These are phyloP conservation scores for Spergularia azorica DNA, from an alignment of 179 eudicot genomes.

Conservation along the genomic window DNA sequence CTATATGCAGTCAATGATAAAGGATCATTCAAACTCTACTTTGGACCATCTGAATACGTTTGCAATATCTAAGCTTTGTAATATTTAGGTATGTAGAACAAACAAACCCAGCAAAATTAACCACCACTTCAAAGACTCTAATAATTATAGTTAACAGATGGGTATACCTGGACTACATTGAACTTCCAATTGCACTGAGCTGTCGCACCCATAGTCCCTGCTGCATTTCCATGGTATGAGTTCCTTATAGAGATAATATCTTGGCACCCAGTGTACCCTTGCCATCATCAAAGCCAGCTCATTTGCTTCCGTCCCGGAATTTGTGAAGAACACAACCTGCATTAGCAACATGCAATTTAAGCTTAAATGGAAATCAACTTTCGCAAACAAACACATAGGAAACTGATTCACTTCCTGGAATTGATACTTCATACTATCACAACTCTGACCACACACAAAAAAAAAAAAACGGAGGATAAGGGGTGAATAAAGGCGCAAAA, in stretches of 20 bases:
- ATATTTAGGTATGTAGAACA: background rate
- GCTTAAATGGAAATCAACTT: background rate
- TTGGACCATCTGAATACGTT: too few relatives aligned
- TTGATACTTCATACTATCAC: background rate
- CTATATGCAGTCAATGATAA: too few relatives aligned
- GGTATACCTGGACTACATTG: slow-evolving; percentile 85
- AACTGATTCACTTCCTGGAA: background rate
- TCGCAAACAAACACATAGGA: background rate
- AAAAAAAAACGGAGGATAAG: too few relatives aligned
- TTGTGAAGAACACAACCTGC: slow-evolving; percentile 96
- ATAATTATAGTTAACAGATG: background rate
- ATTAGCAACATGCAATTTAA: slow-evolving; percentile 13
- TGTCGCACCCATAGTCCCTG: slow-evolving; percentile 97
- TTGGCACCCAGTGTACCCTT: slow-evolving; percentile 80
- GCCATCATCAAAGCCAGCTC: slow-evolving; percentile 97
- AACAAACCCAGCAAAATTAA: background rate
- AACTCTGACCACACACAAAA: too few relatives aligned
- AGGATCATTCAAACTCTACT: too few relatives aligned
- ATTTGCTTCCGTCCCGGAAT: slow-evolving; percentile 98
- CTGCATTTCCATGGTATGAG: slow-evolving; percentile 94
- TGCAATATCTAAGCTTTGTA: too few relatives aligned
- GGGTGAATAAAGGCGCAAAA: background rate
- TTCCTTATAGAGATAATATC: slow-evolving; percentile 88
- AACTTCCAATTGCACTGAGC: slow-evolving; percentile 86
- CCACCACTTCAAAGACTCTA: background rate